A percentile compares a stretch with the other conserved stretches of the same genome.
Conservation (phyloP, 2,329 filamentous ascomycete genomes). For the Ilyonectria destructans region DNA sequence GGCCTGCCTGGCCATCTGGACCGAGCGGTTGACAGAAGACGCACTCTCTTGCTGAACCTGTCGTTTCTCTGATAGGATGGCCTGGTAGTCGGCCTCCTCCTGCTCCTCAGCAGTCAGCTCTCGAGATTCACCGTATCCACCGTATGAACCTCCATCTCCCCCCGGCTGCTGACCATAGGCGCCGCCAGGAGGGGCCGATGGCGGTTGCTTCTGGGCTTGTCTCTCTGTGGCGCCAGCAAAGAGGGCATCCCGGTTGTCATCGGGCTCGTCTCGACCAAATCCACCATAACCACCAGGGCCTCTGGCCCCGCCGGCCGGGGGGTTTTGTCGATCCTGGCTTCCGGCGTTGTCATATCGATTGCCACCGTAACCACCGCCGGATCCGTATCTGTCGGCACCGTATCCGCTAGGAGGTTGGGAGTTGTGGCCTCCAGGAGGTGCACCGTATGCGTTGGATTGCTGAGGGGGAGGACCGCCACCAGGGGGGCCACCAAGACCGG, state of each 20-base stretch:
- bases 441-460: slow-evolving; percentile 40
- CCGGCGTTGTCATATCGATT: slow-evolving; percentile 67
- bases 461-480: slow-evolving; percentile 55
- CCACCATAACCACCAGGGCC: slow-evolving; percentile 75
- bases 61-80: slow-evolving; percentile 67
- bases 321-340: slow-evolving; percentile 47
- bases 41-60: slow-evolving; percentile 84
- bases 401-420: slow-evolving; percentile 61
- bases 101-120: slow-evolving; percentile 87
- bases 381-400: slow-evolving; percentile 69
- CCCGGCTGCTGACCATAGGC: slow-evolving; percentile 49
- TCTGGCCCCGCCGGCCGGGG: slow-evolving; percentile 53
- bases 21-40: slow-evolving; percentile 58
- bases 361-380: slow-evolving; percentile 66
- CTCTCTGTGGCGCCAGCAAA: slow-evolving; percentile 72
- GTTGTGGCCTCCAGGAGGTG: slow-evolving; percentile 45
- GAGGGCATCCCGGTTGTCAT: slow-evolving; percentile 74
- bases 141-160: slow-evolving; percentile 55
- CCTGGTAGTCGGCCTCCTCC: slow-evolving; percentile 80
- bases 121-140: slow-evolving; percentile 77
- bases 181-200: slow-evolving; percentile 38
- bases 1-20: slow-evolving; percentile 62
- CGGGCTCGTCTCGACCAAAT: slow-evolving; percentile 65
- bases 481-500: slow-evolving; percentile 52
- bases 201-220: slow-evolving; percentile 59